Conservation (phyloP, 2,329 filamentous ascomycete genomes). For the Cryphonectria radicalis region DNA sequence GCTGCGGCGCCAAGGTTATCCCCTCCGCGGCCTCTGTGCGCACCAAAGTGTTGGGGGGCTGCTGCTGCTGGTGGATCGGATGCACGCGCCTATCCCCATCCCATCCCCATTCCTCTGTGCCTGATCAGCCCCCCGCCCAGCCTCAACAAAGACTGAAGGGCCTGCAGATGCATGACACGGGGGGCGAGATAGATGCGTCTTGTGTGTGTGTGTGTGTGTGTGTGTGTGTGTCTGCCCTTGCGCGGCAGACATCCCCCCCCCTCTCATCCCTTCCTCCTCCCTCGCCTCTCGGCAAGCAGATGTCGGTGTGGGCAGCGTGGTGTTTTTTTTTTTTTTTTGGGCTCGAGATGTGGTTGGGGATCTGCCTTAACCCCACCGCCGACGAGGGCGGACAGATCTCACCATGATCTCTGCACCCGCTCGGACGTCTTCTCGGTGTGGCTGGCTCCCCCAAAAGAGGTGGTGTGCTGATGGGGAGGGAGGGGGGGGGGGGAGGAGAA, state of each 20-base stretch:
- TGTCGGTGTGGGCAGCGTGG: neutral
- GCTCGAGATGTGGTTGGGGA: neutral
- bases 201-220: no score
- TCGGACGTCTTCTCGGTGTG: neutral
- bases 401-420: slow-evolving; percentile 8
- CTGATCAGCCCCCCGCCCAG: neutral
- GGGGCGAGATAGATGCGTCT: neutral
- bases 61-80: neutral
- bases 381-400: slow-evolving; percentile 1
- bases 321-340: neutral
- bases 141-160: neutral
- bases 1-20: slow-evolving; percentile 6
- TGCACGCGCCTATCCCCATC: neutral
- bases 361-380: neutral
- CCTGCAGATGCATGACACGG: slow-evolving; percentile 10
- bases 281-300: neutral
- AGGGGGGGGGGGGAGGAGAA: no score
- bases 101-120: neutral
- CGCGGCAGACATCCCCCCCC: neutral
- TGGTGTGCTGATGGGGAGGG: neutral
- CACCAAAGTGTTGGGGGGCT: neutral
- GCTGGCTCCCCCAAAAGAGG: neutral
- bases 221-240: neutral
- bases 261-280: neutral
- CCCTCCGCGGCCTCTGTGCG: neutral